phyloP scores from a whole-genome alignment of 495 filamentous ascomycete genomes.

The Xylaria venustula region DNA sequence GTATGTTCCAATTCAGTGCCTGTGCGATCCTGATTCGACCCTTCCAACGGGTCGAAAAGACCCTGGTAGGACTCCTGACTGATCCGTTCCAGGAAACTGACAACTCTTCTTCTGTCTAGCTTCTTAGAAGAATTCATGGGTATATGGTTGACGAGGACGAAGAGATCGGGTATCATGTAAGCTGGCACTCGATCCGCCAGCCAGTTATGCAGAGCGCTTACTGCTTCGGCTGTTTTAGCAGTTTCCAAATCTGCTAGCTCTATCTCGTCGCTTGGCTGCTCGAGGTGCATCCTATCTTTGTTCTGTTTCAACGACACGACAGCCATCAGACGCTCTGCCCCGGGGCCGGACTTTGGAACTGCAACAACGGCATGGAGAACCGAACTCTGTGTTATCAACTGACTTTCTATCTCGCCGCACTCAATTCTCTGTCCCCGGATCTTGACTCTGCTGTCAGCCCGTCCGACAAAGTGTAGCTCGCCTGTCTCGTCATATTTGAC shows the following conservation, averaged over 20 bases:
- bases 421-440: constrained; percentile 31
- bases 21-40: not conserved
- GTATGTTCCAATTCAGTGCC: not conserved
- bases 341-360: not conserved
- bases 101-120: not conserved
- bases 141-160: constrained; percentile 29
- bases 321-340: constrained; percentile 1
- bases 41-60: not conserved
- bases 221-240: not conserved
- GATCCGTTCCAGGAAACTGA: not conserved
- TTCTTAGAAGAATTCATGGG: constrained; percentile 30
- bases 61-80: not conserved
- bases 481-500: constrained; percentile 40
- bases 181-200: constrained; percentile 10
- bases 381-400: not conserved
- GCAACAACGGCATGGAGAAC: not conserved
- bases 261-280: not conserved
- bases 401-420: constrained; percentile 27
- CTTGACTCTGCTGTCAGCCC: constrained; percentile 29
- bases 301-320: not conserved
- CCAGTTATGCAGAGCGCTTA: not conserved
- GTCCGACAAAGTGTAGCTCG: constrained; percentile 17
- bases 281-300: not conserved
- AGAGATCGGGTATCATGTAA: constrained; percentile 55
- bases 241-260: not conserved